Evolutionary conservation across 768 basidiomycete species (phyloP).

Genomic region (Polyporus arcularius): DNA sequence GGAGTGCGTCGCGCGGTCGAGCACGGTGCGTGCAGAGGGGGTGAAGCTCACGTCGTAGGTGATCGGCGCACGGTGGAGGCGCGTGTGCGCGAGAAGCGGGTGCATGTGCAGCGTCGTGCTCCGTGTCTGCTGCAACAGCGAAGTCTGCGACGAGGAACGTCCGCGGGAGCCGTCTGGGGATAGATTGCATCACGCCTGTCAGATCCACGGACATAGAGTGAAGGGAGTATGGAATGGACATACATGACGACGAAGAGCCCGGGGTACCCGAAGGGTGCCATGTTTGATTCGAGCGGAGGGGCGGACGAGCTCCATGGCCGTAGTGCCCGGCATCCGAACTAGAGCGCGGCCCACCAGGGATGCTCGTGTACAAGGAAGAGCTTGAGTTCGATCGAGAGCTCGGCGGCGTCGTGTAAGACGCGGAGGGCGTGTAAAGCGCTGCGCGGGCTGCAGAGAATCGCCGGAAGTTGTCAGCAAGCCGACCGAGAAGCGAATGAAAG

Average conservation of each 20-base stretch:
- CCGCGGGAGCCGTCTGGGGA: constrained; percentile 26
- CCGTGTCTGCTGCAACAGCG: constrained; percentile 30
- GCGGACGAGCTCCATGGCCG: constrained; percentile 44
- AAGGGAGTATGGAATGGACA: constrained; percentile 24
- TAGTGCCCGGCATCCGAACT: constrained; percentile 42
- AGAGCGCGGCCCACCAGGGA: constrained; percentile 32
- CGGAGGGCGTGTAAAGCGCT: constrained; percentile 26
- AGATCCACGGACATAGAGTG: background rate
- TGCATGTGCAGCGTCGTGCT: constrained; percentile 55
- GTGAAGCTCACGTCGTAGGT: constrained; percentile 59
- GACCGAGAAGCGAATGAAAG: background rate
- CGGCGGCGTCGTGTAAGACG: constrained; percentile 32
- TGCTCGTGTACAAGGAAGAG: constrained; percentile 47
- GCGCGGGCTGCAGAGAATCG: constrained; percentile 10
- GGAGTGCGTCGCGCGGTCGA: constrained; percentile 54
- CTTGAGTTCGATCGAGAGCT: constrained; percentile 56
- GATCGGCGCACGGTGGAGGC: constrained; percentile 59
- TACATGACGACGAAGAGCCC: constrained; percentile 41
- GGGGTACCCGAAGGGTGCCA: constrained; percentile 47
- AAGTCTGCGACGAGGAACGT: constrained; percentile 23
- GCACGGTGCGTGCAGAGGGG: constrained; percentile 57
- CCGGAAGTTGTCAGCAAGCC: constrained; percentile 7
- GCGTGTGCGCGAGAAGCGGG: constrained; percentile 59
- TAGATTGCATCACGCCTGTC: background rate
- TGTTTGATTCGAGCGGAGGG: constrained; percentile 46